Evolutionary conservation across 2,329 filamentous ascomycete genomes (phyloP).

Genomic region (Aspergillus sojae): DNA sequence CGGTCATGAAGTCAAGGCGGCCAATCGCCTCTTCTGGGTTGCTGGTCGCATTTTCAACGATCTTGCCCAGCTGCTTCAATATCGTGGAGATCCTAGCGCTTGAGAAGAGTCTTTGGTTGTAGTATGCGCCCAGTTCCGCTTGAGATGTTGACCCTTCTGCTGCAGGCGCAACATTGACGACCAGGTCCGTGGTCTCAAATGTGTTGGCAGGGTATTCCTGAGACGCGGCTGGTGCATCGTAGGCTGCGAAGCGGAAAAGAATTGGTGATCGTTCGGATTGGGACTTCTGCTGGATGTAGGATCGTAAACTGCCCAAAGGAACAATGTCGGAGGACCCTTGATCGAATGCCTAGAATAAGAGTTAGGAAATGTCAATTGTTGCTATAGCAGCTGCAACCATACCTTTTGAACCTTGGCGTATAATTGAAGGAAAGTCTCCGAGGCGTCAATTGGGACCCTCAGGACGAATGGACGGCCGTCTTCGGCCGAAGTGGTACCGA

Average conservation of each 20-base stretch:
- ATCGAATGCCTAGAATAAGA: constrained; percentile 37
- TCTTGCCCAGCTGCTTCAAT: constrained; percentile 45
- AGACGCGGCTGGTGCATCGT: constrained; percentile 47
- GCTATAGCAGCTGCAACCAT: constrained; percentile 7
- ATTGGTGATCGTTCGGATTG: constrained; percentile 43
- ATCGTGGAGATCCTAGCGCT: constrained; percentile 48
- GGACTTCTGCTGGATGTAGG: constrained; percentile 44
- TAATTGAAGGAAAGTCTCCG: constrained; percentile 45
- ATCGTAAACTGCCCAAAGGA: constrained; percentile 43
- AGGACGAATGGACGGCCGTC: constrained; percentile 51
- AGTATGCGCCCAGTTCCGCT: constrained; percentile 43
- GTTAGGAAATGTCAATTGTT: not conserved
- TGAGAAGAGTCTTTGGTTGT: constrained; percentile 51
- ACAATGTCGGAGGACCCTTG: constrained; percentile 47
- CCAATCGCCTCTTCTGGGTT: constrained; percentile 46
- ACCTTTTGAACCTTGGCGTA: constrained; percentile 45
- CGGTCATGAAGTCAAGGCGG: constrained; percentile 46
- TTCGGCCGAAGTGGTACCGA: constrained; percentile 47
- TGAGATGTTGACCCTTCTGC: constrained; percentile 26
- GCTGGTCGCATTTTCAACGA: constrained; percentile 44
- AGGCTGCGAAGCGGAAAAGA: constrained; percentile 52
- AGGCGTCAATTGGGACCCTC: constrained; percentile 43
- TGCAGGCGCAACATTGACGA: constrained; percentile 41
- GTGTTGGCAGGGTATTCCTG: constrained; percentile 46
- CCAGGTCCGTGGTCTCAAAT: constrained; percentile 48